These are phyloP conservation scores for Coleophoma eucalyptorum DNA, from an alignment of 2,329 filamentous ascomycete genomes.

Conservation along the genomic window DNA sequence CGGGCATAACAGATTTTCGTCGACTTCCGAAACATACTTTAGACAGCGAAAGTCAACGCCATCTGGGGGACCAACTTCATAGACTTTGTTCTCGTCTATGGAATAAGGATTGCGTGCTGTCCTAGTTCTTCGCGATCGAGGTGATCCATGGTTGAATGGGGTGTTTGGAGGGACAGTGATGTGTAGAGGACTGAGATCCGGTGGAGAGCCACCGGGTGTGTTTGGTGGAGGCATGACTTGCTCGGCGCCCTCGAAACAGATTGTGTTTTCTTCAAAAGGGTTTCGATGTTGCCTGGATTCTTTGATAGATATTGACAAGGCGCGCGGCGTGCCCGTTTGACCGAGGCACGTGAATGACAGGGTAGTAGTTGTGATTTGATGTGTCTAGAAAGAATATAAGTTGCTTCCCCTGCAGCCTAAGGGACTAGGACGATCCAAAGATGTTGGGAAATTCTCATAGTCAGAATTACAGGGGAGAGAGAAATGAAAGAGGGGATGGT, in stretches of 20 bases:
- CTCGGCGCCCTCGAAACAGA: neutral
- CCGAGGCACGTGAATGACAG: no score
- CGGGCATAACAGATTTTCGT: slow-evolving; percentile 35
- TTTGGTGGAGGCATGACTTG: slow-evolving; percentile 4
- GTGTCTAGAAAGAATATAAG: no score
- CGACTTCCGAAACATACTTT: slow-evolving; percentile 28
- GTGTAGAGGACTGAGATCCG: neutral
- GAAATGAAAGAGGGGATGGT: no score
- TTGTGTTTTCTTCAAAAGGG: neutral
- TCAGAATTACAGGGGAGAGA: no score
- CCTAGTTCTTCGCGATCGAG: neutral
- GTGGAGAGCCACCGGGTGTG: slow-evolving; percentile 1
- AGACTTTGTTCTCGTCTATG: neutral
- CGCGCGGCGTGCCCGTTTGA: no score
- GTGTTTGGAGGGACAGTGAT: slow-evolving; percentile 3
- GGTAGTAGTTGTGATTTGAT: no score
- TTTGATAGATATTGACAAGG: no score
- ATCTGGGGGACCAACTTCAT: neutral
- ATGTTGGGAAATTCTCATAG: no score
- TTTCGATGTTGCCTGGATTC: no score
- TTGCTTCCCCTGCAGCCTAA: no score
- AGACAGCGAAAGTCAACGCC: slow-evolving; percentile 29
- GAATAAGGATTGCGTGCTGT: neutral
- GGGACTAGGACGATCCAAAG: no score
- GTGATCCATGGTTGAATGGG: neutral